phyloP scores from a whole-genome alignment of 1,139 yeast species.

The Debaryomycetaceae sp. region DNA sequence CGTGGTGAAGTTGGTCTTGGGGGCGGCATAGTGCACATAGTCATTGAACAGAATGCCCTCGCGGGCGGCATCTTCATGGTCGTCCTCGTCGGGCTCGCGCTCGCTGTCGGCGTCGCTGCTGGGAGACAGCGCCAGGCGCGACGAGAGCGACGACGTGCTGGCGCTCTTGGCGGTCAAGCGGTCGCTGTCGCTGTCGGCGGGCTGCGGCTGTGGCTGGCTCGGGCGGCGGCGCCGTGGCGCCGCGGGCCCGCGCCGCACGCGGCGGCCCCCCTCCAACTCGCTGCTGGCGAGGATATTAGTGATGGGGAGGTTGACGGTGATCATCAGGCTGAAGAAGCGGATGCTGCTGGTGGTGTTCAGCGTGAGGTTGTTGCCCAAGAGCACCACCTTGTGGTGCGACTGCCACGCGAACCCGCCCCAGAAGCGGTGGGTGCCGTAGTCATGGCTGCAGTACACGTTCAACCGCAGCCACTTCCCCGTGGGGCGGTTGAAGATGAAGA shows the following conservation, averaged over 20 bases:
- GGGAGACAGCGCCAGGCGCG: no score
- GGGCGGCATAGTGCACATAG: constrained; percentile 74
- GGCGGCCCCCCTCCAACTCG: constrained; percentile 19
- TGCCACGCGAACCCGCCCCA: constrained; percentile 72
- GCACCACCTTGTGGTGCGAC: constrained; percentile 65
- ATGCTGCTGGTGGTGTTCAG: constrained; percentile 49
- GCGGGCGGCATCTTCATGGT: background rate
- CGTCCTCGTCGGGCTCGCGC: constrained; percentile 10
- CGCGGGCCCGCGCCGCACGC: background rate
- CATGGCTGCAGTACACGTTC: constrained; percentile 53
- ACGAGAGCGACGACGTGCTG: constrained; percentile 3
- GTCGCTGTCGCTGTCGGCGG: constrained; percentile 3
- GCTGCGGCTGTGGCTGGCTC: constrained; percentile 1
- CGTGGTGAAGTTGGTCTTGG: constrained; percentile 60
- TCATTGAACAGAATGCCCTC: constrained; percentile 50
- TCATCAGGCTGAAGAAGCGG: constrained; percentile 53
- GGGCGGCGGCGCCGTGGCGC: constrained; percentile 2
- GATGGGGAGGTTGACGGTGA: constrained; percentile 62
- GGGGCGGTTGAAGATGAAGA: constrained; percentile 56
- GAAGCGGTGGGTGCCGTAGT: constrained; percentile 52
- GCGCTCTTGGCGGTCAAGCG: constrained; percentile 1
- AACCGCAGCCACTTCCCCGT: constrained; percentile 64
- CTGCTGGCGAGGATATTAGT: constrained; percentile 53
- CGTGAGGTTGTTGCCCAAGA: constrained; percentile 49
- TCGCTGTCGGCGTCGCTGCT: constrained; percentile 3